Evolutionary conservation across 345 rosid species (phyloP), one percentile per base, ranked within the genome.

Genomic region (Pistacia atlantica): DNA sequence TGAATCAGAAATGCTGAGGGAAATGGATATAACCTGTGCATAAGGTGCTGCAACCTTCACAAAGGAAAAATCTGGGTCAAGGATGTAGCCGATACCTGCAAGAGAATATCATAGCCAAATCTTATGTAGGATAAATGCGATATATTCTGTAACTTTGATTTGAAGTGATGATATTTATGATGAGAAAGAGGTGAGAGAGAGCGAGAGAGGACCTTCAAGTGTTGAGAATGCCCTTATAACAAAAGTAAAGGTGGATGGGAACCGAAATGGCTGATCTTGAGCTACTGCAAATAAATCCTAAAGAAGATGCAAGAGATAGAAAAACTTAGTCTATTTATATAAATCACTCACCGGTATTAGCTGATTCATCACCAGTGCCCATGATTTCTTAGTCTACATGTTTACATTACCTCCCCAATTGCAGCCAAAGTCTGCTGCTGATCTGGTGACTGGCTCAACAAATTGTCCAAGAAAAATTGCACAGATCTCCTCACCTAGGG

Each of bases 231-330:
- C 97, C 83, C 96, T 85, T 28, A 95, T 52, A 78, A 95, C 93
- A 83, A 93, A 96, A 74, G 98, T 87, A 72, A 95, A 90, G 12
- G 98, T 90, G 73, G 97, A 88, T 52, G 99, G 99, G 76, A 95
- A 89, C 67, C 97, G 90, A 79, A 95, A 93, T 64, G 97, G 99
- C 78, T 95, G 99, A 79, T 95, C 98, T 75, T 84, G 97, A 67
- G 98, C 92, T 78, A 95, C 89, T 77, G 99, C 90, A 89, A 95
- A 93, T 82, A 95, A 86, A 77, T 95, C 99, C 98, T 95, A 89
- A 84, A 72, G 69, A 46, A 69, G 16, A 59, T 33, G 31, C 1
- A 67, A 74, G 51, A 55, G 71, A 14, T 33, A 78, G 12, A 42
- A 4, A 1, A 66, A 12, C 45, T 48, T 18, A 65, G 38, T 33